Base-by-base conservation (phyloP, 192 early-diverging fungal genomes). In the Phycomyces blakesleeanus region DNA sequence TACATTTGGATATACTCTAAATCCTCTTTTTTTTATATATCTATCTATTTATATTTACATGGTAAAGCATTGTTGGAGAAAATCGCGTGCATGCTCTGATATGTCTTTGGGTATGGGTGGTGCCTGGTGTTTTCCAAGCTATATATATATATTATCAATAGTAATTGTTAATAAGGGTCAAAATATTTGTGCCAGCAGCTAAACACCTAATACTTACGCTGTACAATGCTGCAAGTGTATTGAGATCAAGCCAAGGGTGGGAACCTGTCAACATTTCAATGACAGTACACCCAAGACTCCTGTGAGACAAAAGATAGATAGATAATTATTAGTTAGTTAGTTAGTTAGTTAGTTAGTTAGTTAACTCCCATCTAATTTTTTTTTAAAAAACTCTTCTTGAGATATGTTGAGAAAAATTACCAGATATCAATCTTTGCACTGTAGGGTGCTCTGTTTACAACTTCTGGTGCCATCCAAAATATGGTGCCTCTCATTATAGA, bases 391-490 rank as follows among this genome's bases (percentile, higher is more conserved):
- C n/a, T n/a, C n/a, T n/a, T n/a, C n/a, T n/a, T n/a, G n/a, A n/a
- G n/a, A n/a, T n/a, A n/a, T n/a, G n/a, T n/a, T n/a, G 21, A 2
- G 2, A 4, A 50, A 14, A 34, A 18, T 60, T 40, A 85, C 90
- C 97, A 98, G 44, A 98, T 92, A 67, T 98, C 97, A 4, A 94
- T 89, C 62, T 95, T 97, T 34, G 90, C 93, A 51, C 85, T 85
- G 67, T 98, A 97, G 16, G 83, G 89, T 22, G 86, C 81, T 18
- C 78, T 81, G 4, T 84, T 84, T 0, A 90, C 91, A 3, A 96
- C 92, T 70, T 98, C 96, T 12, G 96, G 96, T 26, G 96, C 94
- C 95, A 98, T 97, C 84, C 92, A 98, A 27, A 88, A 91, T 10
- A 95, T 82, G 0, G 93, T 86, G 11, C 63, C 66, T 14, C 59